These are phyloP conservation scores for Cytospora piceae DNA, from an alignment of 2,329 filamentous ascomycete species.

Conservation along the genomic window DNA sequence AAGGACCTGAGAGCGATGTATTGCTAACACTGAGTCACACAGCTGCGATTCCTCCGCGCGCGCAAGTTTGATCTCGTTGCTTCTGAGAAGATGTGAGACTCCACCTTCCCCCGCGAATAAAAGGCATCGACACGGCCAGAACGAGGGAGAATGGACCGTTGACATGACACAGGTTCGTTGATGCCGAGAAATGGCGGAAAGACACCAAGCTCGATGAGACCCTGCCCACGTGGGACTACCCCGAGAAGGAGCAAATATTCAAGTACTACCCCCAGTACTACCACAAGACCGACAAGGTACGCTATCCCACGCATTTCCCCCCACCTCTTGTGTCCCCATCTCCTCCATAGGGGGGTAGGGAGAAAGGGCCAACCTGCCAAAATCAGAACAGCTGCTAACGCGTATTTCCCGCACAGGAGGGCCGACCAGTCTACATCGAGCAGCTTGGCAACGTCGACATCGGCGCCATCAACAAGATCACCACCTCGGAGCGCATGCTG, in stretches of 20 bases:
- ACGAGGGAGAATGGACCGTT: neutral
- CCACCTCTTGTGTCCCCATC: neutral
- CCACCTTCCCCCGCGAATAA: constrained; percentile 32
- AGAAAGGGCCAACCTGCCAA: neutral
- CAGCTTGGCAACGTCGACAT: constrained; percentile 93
- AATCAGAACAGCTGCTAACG: neutral
- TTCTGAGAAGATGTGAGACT: constrained; percentile 81
- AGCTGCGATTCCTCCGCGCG: constrained; percentile 89
- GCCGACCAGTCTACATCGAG: constrained; percentile 96
- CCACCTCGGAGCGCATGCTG: constrained; percentile 89
- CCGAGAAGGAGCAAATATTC: constrained; percentile 80
- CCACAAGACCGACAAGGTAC: constrained; percentile 89
- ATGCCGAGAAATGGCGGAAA: constrained; percentile 88
- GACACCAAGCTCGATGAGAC: constrained; percentile 83
- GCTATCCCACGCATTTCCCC: constrained; percentile 5
- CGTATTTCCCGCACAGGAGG: constrained; percentile 64
- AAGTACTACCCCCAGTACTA: constrained; percentile 98
- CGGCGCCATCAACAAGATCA: constrained; percentile 88
- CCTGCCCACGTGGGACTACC: constrained; percentile 81
- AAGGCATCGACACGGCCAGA: neutral
- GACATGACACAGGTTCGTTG: constrained; percentile 71
- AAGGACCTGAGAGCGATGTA: neutral
- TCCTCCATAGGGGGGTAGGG: neutral
- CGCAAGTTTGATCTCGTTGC: constrained; percentile 90
- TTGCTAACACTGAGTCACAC: constrained; percentile 32